phyloP scores from a whole-genome alignment of 306 rosid species.

The Senna tora region DNA sequence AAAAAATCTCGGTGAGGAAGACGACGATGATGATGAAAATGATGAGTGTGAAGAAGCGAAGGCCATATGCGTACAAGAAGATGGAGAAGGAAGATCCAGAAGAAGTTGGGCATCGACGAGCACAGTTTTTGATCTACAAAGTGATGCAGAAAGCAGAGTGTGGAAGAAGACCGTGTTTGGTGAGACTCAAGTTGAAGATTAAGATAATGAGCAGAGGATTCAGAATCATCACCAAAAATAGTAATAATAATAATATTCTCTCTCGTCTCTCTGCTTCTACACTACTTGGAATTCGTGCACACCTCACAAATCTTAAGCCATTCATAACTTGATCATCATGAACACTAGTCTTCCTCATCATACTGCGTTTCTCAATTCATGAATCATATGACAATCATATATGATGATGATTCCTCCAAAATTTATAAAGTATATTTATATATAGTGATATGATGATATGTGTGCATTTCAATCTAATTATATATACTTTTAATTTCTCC shows the following conservation, averaged over 20 bases:
- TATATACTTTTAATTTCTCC: no score
- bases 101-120: slow-evolving; percentile 50
- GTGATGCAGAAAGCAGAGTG: slow-evolving; percentile 44
- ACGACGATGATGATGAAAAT: slow-evolving; percentile 11
- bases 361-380: no score
- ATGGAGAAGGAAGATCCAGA: slow-evolving; percentile 61
- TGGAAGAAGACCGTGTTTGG: slow-evolving; percentile 36
- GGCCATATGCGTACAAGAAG: slow-evolving; percentile 44
- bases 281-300: slow-evolving; percentile 38
- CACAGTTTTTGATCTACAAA: slow-evolving; percentile 62
- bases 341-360: no score
- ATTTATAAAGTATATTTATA: no score
- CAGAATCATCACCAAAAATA: slow-evolving; percentile 52
- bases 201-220: slow-evolving; percentile 54
- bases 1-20: background rate
- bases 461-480: no score
- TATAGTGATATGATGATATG: no score
- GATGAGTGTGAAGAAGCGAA: slow-evolving; percentile 35
- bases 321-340: no score
- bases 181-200: slow-evolving; percentile 51
- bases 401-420: no score
- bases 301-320: slow-evolving; percentile 43
- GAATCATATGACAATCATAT: no score
- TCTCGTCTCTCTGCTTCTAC: slow-evolving; percentile 36
- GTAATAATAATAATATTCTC: slow-evolving; percentile 43